Evolutionary conservation across 2,329 filamentous ascomycete genomes (phyloP).

Genomic region (Onygenales sp.): DNA sequence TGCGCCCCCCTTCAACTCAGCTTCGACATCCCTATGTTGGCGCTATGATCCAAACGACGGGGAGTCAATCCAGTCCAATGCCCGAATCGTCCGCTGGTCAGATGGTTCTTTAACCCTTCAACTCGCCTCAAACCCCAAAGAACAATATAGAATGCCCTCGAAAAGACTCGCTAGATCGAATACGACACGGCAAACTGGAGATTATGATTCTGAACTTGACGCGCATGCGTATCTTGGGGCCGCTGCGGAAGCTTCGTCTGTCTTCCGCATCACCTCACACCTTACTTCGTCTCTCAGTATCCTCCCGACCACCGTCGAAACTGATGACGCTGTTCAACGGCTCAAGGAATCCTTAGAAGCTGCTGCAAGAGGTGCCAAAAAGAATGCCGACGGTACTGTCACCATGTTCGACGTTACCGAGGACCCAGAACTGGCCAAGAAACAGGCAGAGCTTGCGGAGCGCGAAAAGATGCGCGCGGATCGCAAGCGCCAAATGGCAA

Average conservation of each 20-base stretch:
- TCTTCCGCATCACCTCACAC: conserved; percentile 54
- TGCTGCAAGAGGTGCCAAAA: conserved; percentile 44
- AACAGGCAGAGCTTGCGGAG: conserved; percentile 50
- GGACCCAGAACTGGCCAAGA: conserved; percentile 53
- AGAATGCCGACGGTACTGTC: conserved; percentile 42
- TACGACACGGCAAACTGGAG: conserved; percentile 36
- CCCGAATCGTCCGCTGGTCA: conserved; percentile 56
- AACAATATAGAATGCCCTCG: conserved; percentile 51
- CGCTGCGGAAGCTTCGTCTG: conserved; percentile 46
- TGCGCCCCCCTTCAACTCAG: conserved; percentile 53
- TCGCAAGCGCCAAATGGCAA: conserved; percentile 46
- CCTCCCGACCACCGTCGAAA: conserved; percentile 44
- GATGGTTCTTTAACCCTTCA: conserved; percentile 59
- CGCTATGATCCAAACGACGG: conserved; percentile 52
- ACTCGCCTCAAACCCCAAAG: conserved; percentile 50
- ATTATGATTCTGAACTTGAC: conserved; percentile 48
- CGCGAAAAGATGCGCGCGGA: conserved; percentile 47
- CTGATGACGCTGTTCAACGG: conserved; percentile 51
- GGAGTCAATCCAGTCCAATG: conserved; percentile 52
- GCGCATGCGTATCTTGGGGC: conserved; percentile 56
- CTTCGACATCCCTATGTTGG: conserved; percentile 57
- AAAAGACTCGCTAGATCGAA: conserved; percentile 50
- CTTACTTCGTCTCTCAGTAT: conserved; percentile 52
- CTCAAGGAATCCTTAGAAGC: conserved; percentile 52
- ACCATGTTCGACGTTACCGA: conserved; percentile 49